Percentiles rank a stretch among this genome's conserved stretches.
Conservation (phyloP, 1,284 basidiomycete species). For the Cystobasidium pallidum region DNA sequence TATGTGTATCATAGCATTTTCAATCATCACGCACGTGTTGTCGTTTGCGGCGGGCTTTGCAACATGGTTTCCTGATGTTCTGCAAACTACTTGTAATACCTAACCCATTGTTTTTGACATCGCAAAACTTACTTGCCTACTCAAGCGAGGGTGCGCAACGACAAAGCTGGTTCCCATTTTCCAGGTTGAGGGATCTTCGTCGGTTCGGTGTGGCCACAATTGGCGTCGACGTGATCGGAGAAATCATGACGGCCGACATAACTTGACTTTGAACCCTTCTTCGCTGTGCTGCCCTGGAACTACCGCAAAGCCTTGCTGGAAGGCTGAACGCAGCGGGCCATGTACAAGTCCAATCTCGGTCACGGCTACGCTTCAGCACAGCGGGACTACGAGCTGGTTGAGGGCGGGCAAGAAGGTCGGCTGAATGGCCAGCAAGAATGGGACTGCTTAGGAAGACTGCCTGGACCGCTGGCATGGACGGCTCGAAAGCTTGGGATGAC, state of each 20-base stretch:
- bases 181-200: not conserved
- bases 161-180: not conserved
- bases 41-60: too few relatives aligned
- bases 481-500: conserved; percentile 7
- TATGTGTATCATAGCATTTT: too few relatives aligned
- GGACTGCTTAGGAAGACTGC: conserved; percentile 3
- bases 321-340: not conserved
- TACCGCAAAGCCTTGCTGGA: not conserved
- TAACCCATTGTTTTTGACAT: too few relatives aligned
- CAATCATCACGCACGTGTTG: too few relatives aligned
- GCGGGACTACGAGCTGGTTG: conserved; percentile 25
- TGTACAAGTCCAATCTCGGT: not conserved
- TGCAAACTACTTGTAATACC: too few relatives aligned
- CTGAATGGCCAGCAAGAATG: conserved; percentile 4
- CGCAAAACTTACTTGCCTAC: too few relatives aligned
- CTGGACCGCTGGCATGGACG: conserved; percentile 1
- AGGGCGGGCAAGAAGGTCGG: conserved; percentile 5
- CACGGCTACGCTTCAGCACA: not conserved
- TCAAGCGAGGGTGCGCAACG: too few relatives aligned
- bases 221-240: not conserved
- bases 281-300: not conserved
- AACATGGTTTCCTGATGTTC: too few relatives aligned
- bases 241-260: not conserved
- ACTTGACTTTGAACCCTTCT: too few relatives aligned
- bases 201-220: not conserved